Evolutionary conservation across 441 rosid species (phyloP).

Genomic region (Euphorbia corollata): DNA sequence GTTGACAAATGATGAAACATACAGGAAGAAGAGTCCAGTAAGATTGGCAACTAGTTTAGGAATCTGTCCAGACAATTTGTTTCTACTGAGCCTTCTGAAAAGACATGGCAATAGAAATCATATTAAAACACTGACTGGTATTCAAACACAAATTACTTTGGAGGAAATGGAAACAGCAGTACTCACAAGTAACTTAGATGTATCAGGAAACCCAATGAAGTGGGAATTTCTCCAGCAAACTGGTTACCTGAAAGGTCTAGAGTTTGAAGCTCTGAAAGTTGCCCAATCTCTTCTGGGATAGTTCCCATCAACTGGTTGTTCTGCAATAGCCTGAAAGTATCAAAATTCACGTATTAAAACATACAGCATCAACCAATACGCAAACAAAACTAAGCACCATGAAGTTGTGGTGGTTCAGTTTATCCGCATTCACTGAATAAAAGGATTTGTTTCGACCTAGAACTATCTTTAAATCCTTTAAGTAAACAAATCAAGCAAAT

Average conservation of each 20-base stretch:
- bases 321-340: constrained; percentile 49
- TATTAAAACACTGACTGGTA: too few species aligned
- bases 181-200: constrained; percentile 88
- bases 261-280: constrained; percentile 59
- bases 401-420: background rate
- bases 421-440: too few species aligned
- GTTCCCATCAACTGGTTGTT: constrained; percentile 57
- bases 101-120: too few species aligned
- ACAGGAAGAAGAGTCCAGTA: constrained; percentile 81
- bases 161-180: constrained; percentile 2
- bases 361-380: background rate
- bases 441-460: too few species aligned
- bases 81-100: constrained; percentile 35
- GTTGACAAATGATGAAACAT: constrained; percentile 23
- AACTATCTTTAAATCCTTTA: too few species aligned
- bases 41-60: constrained; percentile 70
- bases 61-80: constrained; percentile 70
- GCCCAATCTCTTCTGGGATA: constrained; percentile 64
- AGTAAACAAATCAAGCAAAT: background rate
- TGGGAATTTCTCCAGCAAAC: constrained; percentile 67
- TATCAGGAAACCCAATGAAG: constrained; percentile 61
- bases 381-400: background rate
- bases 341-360: constrained; percentile 7
- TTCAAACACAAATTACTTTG: too few species aligned
- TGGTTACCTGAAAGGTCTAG: constrained; percentile 82